Evolutionary conservation across 1,284 basidiomycete species (phyloP).

Genomic region (Singerocomus inundabilis): DNA sequence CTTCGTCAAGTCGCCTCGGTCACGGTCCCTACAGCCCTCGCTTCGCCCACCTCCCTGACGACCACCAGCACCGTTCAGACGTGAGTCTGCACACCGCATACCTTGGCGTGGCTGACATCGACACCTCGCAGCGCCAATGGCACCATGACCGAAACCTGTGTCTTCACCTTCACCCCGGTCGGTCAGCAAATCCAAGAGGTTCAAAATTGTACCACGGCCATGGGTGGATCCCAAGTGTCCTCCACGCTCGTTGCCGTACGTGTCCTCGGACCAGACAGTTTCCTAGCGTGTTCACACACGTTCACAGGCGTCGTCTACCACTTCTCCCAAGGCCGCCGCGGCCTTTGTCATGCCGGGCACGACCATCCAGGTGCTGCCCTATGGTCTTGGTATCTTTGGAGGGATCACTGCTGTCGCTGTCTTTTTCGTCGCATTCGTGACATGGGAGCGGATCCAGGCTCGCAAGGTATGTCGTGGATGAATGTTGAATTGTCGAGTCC

Average conservation of each 20-base stretch:
- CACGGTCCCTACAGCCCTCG: conserved; percentile 19
- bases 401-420: conserved; percentile 78
- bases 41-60: conserved; percentile 30
- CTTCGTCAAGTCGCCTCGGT: conserved; percentile 25
- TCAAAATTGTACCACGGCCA: conserved; percentile 50
- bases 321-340: conserved; percentile 41
- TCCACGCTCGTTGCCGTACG: conserved; percentile 8
- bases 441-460: conserved; percentile 79
- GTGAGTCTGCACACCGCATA: conserved; percentile 18
- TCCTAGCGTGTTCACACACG: background rate
- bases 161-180: conserved; percentile 58
- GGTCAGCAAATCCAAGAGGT: conserved; percentile 59
- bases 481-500: background rate
- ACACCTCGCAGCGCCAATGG: conserved; percentile 39
- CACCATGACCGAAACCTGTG: conserved; percentile 60
- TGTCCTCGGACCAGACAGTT: background rate
- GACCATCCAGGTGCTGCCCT: conserved; percentile 69
- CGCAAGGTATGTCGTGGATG: conserved; percentile 56
- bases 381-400: conserved; percentile 78
- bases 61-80: conserved; percentile 28
- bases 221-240: conserved; percentile 20
- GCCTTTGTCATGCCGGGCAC: conserved; percentile 70
- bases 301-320: conserved; percentile 29
- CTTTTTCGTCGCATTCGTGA: conserved; percentile 76
- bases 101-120: background rate